Percentiles rank a stretch among this genome's conserved stretches.
These are phyloP conservation scores for Colletotrichum viniferum DNA, from an alignment of 2,329 filamentous ascomycete genomes.

Conservation along the genomic window DNA sequence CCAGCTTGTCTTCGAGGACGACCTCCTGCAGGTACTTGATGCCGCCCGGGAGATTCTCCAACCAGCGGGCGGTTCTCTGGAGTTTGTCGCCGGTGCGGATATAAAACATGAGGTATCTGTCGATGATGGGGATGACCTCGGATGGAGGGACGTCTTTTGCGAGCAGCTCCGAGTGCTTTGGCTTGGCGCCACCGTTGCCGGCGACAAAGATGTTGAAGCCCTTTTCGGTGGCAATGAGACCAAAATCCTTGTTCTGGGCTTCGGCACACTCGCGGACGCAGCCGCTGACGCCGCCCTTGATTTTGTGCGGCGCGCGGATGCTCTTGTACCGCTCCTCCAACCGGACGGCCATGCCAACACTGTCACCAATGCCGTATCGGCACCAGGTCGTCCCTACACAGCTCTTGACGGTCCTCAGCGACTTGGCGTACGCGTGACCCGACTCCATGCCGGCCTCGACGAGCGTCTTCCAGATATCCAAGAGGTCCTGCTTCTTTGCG, in stretches of 20 bases:
- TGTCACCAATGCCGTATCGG: conserved; percentile 85
- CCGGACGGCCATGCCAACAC: conserved; percentile 87
- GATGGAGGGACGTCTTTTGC: conserved; percentile 85
- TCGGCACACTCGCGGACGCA: conserved; percentile 94
- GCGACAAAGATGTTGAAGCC: conserved; percentile 93
- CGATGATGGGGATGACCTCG: conserved; percentile 82
- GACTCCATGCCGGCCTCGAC: conserved; percentile 88
- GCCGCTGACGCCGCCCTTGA: conserved; percentile 88
- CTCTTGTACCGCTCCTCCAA: conserved; percentile 92
- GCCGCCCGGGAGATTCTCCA: conserved; percentile 83
- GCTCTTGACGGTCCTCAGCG: conserved; percentile 86
- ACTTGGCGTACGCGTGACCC: conserved; percentile 90
- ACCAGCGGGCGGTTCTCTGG: conserved; percentile 86
- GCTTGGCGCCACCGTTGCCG: conserved; percentile 88
- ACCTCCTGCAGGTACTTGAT: conserved; percentile 84
- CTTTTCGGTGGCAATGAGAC: conserved; percentile 89
- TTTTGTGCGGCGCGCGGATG: conserved; percentile 86
- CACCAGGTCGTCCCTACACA: conserved; percentile 94
- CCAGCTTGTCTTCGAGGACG: conserved; percentile 82
- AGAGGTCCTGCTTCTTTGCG: conserved; percentile 83
- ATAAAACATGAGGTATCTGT: conserved; percentile 92
- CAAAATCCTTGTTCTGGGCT: conserved; percentile 92
- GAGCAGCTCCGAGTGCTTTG: conserved; percentile 79
- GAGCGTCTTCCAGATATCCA: conserved; percentile 80
- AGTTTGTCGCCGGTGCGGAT: conserved; percentile 91